phyloP scores from a whole-genome alignment of 257 asterid genomes.

The Jacaranda mimosifolia region DNA sequence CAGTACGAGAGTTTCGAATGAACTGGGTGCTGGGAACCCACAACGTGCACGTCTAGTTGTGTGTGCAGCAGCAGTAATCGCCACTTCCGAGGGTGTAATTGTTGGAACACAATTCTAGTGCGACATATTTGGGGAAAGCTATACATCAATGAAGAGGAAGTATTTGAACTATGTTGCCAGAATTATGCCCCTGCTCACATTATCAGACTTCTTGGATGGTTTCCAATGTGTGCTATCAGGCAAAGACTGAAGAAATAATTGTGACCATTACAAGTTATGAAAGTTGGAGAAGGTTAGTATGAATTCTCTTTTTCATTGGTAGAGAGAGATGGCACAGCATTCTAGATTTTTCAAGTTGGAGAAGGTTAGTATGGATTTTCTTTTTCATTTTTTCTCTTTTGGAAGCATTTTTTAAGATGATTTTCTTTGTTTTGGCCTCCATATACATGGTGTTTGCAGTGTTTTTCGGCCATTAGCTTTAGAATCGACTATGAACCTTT shows the following conservation, averaged over 20 bases:
- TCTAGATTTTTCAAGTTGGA: no score
- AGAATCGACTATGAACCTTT: no score
- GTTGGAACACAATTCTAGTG: slow-evolving; percentile 56
- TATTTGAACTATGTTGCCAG: slow-evolving; percentile 64
- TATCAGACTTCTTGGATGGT: slow-evolving; percentile 78
- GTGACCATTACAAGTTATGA: not conserved
- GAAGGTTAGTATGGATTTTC: no score
- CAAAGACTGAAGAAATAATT: no score
- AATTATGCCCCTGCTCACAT: slow-evolving; percentile 70
- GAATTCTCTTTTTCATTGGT: no score
- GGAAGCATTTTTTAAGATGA: no score
- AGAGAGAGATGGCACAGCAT: no score
- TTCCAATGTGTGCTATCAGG: slow-evolving; percentile 90
- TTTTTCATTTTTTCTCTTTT: no score
- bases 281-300: no score
- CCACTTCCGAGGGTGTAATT: slow-evolving; percentile 58
- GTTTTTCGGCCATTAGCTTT: no score
- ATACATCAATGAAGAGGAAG: slow-evolving; percentile 73
- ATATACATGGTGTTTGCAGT: no score
- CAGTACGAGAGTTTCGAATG: slow-evolving; percentile 83
- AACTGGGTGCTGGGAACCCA: slow-evolving; percentile 68
- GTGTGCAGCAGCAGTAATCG: slow-evolving; percentile 50
- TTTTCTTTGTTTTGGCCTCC: no score
- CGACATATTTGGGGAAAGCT: slow-evolving; percentile 70
- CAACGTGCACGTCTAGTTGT: slow-evolving; percentile 63